Conservation (phyloP, 306 rosid genomes). For the Trichosanthes cucumerina region DNA sequence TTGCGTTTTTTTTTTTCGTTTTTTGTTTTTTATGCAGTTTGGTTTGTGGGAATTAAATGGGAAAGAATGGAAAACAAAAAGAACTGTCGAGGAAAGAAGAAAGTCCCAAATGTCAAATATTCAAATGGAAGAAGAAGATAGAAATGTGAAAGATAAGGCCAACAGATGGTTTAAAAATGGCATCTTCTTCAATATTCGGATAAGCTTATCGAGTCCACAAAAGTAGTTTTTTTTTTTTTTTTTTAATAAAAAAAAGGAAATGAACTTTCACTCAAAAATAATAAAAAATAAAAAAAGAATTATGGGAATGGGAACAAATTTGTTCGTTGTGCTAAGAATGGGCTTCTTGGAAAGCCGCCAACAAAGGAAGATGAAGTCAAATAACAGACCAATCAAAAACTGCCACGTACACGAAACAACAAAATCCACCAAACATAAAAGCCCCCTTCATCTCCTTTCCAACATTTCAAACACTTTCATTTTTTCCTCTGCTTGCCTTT, state of each 20-base stretch:
- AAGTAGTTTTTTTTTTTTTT: too few relatives aligned
- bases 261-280: not conserved
- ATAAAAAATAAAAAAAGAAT: not conserved
- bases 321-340: not conserved
- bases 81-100: not conserved
- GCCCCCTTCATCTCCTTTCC: conserved; percentile 31
- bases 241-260: not conserved
- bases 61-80: not conserved
- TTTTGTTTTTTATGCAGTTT: not conserved
- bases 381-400: conserved; percentile 45
- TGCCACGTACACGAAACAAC: conserved; percentile 41
- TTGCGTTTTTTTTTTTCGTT: not conserved
- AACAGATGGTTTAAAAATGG: not conserved
- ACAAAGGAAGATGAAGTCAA: conserved; percentile 41
- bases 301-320: not conserved
- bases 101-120: not conserved
- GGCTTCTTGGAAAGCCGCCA: not conserved
- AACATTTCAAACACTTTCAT: conserved; percentile 72
- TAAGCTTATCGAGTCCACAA: not conserved
- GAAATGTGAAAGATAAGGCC: conserved; percentile 13
- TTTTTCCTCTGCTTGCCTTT: conserved; percentile 15
- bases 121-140: not conserved
- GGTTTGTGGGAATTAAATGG: not conserved
- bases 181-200: conserved; percentile 6
- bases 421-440: conserved; percentile 45